These are phyloP conservation scores for Boletus reticulatus DNA, from an alignment of 768 basidiomycete genomes.

Conservation along the genomic window DNA sequence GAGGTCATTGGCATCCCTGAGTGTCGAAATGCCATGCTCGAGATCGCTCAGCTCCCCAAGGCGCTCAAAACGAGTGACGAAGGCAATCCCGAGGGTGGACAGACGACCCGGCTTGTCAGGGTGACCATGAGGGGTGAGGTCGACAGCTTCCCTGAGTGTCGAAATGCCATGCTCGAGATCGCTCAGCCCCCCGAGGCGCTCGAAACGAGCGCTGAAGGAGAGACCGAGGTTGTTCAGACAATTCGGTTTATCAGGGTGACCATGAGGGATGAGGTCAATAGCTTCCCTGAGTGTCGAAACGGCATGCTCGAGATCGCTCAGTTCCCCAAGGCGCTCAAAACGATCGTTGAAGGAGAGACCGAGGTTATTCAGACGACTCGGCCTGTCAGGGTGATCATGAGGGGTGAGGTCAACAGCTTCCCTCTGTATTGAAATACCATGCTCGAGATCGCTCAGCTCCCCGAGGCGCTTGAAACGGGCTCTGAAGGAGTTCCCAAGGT, in stretches of 20 bases:
- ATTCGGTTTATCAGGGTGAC: background rate
- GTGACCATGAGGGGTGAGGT: background rate
- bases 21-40: background rate
- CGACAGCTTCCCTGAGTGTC: background rate
- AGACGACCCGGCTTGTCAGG: background rate
- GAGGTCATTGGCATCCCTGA: background rate
- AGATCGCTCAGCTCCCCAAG: background rate
- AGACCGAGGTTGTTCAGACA: background rate
- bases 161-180: no score
- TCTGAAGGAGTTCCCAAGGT: no score
- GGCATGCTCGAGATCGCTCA: background rate
- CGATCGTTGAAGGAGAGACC: no score
- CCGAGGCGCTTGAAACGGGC: no score
- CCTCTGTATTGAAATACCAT: background rate
- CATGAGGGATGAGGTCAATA: background rate
- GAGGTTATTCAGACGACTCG: no score
- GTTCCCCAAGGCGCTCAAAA: background rate
- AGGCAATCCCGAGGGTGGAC: background rate
- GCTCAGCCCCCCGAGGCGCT: background rate
- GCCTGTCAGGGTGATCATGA: no score
- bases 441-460: no score
- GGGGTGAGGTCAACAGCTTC: no score
- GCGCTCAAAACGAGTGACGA: background rate
- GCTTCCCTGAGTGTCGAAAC: background rate
- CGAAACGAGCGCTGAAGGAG: background rate